These are phyloP conservation scores for Paragyromitra xinjiangensis DNA, from an alignment of 495 filamentous ascomycete species.

Conservation along the genomic window DNA sequence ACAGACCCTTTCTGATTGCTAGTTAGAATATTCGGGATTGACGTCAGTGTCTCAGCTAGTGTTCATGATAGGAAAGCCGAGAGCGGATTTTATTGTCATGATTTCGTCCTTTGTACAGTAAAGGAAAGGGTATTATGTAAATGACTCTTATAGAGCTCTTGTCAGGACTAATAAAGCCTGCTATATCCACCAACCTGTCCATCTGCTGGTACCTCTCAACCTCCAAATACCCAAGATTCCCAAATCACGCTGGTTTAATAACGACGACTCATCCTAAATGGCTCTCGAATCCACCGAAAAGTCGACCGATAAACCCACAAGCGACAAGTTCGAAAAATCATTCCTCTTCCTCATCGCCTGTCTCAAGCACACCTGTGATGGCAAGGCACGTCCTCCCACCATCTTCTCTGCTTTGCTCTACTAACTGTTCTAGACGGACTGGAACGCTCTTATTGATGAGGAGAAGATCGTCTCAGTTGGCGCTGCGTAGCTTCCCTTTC, in stretches of 20 bases:
- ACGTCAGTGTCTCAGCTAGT: neutral
- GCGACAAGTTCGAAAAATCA: conserved; percentile 9
- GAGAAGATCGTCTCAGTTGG: conserved; percentile 10
- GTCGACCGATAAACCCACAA: neutral
- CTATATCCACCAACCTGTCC: neutral
- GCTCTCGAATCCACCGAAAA: neutral
- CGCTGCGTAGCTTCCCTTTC: conserved; percentile 14
- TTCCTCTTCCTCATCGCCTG: conserved; percentile 20
- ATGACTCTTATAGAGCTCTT: too few species aligned
- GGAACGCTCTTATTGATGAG: conserved; percentile 13
- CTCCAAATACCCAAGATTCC: neutral
- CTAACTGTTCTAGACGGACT: neutral
- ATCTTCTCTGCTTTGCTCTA: neutral
- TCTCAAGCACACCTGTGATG: conserved; percentile 11
- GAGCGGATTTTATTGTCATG: neutral
- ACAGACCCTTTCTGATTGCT: neutral
- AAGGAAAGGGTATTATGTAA: neutral
- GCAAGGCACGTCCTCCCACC: neutral
- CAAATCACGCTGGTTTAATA: neutral
- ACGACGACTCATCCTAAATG: neutral
- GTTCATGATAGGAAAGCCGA: neutral
- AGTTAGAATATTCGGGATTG: neutral
- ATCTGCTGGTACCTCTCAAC: neutral
- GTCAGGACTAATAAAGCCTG: neutral
- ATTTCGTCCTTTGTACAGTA: neutral